These are phyloP conservation scores for Xylaria intraflava DNA, from an alignment of 495 filamentous ascomycete genomes.

Conservation along the genomic window DNA sequence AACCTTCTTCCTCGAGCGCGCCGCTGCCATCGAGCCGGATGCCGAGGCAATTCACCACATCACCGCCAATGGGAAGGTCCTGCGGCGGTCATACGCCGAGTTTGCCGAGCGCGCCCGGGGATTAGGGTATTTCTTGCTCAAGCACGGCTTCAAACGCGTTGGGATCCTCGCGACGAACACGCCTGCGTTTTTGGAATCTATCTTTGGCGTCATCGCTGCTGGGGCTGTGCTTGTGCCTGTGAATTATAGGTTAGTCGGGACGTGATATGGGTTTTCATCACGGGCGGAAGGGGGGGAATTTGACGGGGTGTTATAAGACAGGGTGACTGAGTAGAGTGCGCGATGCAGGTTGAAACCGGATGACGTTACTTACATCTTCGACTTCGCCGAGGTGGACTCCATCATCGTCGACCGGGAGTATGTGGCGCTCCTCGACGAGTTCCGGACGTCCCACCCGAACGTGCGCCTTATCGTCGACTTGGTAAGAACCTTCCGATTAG, in stretches of 20 bases:
- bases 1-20: slow-evolving; percentile 81
- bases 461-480: slow-evolving; percentile 69
- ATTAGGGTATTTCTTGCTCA: slow-evolving; percentile 76
- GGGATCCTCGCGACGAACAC: slow-evolving; percentile 89
- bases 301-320: background rate
- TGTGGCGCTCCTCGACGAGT: slow-evolving; percentile 58
- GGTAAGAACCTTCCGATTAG: slow-evolving; percentile 17
- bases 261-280: background rate
- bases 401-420: slow-evolving; percentile 86
- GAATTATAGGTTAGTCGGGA: slow-evolving; percentile 56
- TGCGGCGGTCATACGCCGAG: slow-evolving; percentile 72
- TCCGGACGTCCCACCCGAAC: slow-evolving; percentile 47
- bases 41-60: slow-evolving; percentile 83
- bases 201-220: slow-evolving; percentile 84
- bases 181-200: slow-evolving; percentile 82
- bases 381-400: slow-evolving; percentile 74
- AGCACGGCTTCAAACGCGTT: slow-evolving; percentile 59
- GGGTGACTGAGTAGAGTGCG: background rate
- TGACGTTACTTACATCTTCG: slow-evolving; percentile 86
- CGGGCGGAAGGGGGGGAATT: background rate
- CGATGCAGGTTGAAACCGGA: slow-evolving; percentile 63
- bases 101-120: slow-evolving; percentile 79
- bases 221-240: slow-evolving; percentile 74
- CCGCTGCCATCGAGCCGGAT: slow-evolving; percentile 83
- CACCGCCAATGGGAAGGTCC: slow-evolving; percentile 63